Conservation (phyloP, 1,139 yeast species). For the Debaryomyces udenii region DNA sequence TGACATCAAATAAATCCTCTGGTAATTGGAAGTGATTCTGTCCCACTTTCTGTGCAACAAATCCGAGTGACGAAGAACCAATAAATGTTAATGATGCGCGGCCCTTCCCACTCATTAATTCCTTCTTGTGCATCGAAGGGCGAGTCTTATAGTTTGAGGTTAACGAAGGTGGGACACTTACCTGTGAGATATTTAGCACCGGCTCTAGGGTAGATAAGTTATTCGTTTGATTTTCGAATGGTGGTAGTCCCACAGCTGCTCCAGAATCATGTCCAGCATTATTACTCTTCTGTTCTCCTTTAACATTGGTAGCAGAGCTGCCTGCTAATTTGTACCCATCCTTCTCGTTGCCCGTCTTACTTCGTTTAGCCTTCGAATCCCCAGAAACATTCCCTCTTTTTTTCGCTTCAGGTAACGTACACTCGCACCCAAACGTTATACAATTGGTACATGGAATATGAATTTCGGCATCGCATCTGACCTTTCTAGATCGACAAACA, state of each 20-base stretch:
- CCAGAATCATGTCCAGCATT: not conserved
- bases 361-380: constrained; percentile 28
- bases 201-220: constrained; percentile 32
- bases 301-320: constrained; percentile 1
- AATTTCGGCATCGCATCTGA: constrained; percentile 67
- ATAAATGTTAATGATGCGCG: constrained; percentile 43
- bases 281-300: constrained; percentile 2
- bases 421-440: constrained; percentile 74
- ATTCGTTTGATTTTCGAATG: not conserved
- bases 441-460: constrained; percentile 81
- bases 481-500: constrained; percentile 71
- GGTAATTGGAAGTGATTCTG: constrained; percentile 48
- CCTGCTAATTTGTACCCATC: not conserved
- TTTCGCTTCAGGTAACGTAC: constrained; percentile 63
- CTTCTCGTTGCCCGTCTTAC: not conserved
- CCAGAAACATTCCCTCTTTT: constrained; percentile 40
- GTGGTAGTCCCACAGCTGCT: constrained; percentile 1
- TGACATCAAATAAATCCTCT: constrained; percentile 43
- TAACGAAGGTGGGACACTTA: constrained; percentile 48
- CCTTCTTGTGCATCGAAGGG: constrained; percentile 44
- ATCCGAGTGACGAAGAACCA: constrained; percentile 45
- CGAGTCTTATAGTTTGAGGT: constrained; percentile 45
- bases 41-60: constrained; percentile 46
- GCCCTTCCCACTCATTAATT: constrained; percentile 30
- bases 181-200: constrained; percentile 46